A percentile compares a stretch with the other conserved stretches of the same genome.
Evolutionary conservation across 2,329 filamentous ascomycete genomes (phyloP).

Genomic region (Aspergillus candidus): DNA sequence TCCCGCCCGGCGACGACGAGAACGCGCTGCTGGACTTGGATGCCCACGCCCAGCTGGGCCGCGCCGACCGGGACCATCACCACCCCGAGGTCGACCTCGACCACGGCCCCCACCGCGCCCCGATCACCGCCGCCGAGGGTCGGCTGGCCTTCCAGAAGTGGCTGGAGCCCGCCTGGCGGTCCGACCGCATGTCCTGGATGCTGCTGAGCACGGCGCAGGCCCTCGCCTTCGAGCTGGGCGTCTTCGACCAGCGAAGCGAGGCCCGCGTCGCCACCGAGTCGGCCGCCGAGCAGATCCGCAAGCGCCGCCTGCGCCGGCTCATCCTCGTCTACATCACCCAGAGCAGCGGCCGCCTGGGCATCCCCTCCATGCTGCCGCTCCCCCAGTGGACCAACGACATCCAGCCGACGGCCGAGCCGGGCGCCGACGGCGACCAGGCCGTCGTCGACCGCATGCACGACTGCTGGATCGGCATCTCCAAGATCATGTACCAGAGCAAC

Average conservation of each 20-base stretch:
- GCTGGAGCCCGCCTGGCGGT: constrained; percentile 92
- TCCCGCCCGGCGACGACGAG: constrained; percentile 67
- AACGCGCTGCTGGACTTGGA: constrained; percentile 61
- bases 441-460: constrained; percentile 59
- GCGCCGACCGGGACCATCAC: constrained; percentile 45
- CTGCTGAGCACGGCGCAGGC: constrained; percentile 84
- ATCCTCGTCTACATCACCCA: constrained; percentile 89
- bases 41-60: constrained; percentile 50
- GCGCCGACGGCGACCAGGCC: constrained; percentile 26
- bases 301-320: constrained; percentile 77
- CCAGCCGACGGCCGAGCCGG: constrained; percentile 25
- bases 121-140: constrained; percentile 64
- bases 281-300: constrained; percentile 61
- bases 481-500: constrained; percentile 86
- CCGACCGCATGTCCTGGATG: constrained; percentile 98
- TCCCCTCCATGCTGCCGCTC: constrained; percentile 83
- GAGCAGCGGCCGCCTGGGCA: constrained; percentile 83
- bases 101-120: constrained; percentile 39
- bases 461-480: constrained; percentile 90
- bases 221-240: constrained; percentile 85
- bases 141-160: constrained; percentile 81
- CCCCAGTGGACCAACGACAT: constrained; percentile 39
- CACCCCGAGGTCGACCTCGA: constrained; percentile 36
- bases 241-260: constrained; percentile 86
- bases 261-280: constrained; percentile 51